phyloP scores from a whole-genome alignment of 768 basidiomycete species.

The Clavaria fumosa region DNA sequence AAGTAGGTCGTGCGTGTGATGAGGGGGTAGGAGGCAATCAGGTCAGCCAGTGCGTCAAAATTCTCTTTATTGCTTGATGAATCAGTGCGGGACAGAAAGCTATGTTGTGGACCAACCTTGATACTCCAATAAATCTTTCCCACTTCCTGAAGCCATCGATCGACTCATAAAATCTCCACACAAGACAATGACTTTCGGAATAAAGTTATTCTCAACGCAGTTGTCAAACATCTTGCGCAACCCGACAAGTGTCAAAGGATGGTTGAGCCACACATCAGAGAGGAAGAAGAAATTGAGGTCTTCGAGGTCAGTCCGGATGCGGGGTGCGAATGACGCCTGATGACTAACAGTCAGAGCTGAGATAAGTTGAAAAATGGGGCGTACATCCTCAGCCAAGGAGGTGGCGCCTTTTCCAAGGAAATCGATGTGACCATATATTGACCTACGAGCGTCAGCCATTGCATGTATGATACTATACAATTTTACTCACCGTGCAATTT shows the following conservation, averaged over 20 bases:
- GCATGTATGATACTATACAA: too few species aligned
- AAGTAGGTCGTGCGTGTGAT: slow-evolving; percentile 76
- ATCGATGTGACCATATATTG: slow-evolving; percentile 92
- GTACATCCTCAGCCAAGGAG: slow-evolving; percentile 79
- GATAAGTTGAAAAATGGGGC: slow-evolving; percentile 13
- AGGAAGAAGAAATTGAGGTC: slow-evolving; percentile 84
- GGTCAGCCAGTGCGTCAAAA: slow-evolving; percentile 74
- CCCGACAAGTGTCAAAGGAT: slow-evolving; percentile 64
- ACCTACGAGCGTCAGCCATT: too few species aligned
- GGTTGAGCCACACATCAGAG: slow-evolving; percentile 93
- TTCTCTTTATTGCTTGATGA: slow-evolving; percentile 36
- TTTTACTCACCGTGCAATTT: slow-evolving; percentile 57
- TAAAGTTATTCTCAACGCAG: slow-evolving; percentile 72
- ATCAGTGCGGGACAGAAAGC: neutral
- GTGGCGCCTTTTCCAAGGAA: slow-evolving; percentile 92
- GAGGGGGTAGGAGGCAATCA: slow-evolving; percentile 66
- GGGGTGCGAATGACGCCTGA: slow-evolving; percentile 45
- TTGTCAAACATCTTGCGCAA: slow-evolving; percentile 80
- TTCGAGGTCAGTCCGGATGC: slow-evolving; percentile 51
- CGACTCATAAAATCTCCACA: slow-evolving; percentile 92
- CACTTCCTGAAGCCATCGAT: slow-evolving; percentile 66
- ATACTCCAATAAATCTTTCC: slow-evolving; percentile 66
- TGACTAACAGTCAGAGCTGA: slow-evolving; percentile 3
- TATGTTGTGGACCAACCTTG: slow-evolving; percentile 39
- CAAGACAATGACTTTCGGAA: slow-evolving; percentile 79